Percentiles rank a stretch among this genome's conserved stretches.
These are phyloP conservation scores for Lasiodiplodia gonubiensis DNA, from an alignment of 2,329 filamentous ascomycete species.

Conservation along the genomic window DNA sequence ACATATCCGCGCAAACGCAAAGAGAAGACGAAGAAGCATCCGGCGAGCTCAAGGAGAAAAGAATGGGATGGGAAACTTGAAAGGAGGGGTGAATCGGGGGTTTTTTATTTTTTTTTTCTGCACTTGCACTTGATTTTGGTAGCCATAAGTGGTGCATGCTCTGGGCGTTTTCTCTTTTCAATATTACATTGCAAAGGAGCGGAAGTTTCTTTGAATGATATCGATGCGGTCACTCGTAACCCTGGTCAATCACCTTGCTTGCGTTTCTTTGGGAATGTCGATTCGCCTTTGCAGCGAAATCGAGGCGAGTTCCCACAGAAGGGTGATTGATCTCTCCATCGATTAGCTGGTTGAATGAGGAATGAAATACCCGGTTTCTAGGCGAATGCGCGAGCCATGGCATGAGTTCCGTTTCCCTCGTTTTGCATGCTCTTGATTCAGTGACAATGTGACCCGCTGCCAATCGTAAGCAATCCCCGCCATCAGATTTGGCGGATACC, in stretches of 20 bases:
- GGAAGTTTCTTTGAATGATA: neutral
- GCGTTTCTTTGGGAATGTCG: neutral
- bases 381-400: neutral
- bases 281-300: neutral
- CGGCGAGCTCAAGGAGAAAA: neutral
- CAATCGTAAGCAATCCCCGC: too few species aligned
- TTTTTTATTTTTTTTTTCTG: slow-evolving; percentile 5
- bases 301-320: neutral
- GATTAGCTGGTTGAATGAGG: neutral
- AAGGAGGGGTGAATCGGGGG: neutral
- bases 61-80: slow-evolving; percentile 8
- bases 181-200: slow-evolving; percentile 9
- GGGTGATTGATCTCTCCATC: neutral
- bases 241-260: neutral
- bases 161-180: slow-evolving; percentile 13
- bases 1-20: neutral
- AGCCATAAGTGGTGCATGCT: slow-evolving; percentile 1
- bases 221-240: neutral
- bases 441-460: too few species aligned
- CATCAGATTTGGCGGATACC: too few species aligned
- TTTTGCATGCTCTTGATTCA: too few species aligned
- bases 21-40: slow-evolving; percentile 4
- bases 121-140: neutral
- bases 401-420: too few species aligned
- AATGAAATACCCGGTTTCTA: neutral